phyloP scores from a whole-genome alignment of 2,329 filamentous ascomycete species.

The Pseudogymnoascus sp. region DNA sequence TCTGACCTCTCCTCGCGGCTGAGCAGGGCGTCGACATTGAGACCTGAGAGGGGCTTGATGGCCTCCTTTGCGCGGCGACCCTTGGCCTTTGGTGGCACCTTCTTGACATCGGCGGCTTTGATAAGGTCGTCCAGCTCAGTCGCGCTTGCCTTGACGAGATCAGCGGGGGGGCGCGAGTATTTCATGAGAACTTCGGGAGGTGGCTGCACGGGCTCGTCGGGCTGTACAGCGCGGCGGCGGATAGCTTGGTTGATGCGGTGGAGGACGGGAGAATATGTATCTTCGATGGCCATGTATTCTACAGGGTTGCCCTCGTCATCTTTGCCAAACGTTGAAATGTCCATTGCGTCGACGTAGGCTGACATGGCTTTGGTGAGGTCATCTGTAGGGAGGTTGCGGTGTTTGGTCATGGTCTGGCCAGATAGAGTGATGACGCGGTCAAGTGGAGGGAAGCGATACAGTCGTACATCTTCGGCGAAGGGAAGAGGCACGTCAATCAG shows the following conservation, averaged over 20 bases:
- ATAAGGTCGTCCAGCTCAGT: slow-evolving; percentile 57
- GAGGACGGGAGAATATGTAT: slow-evolving; percentile 76
- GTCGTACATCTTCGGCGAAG: slow-evolving; percentile 84
- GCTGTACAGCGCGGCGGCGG: slow-evolving; percentile 70
- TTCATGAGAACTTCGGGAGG: slow-evolving; percentile 58
- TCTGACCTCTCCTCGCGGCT: slow-evolving; percentile 44
- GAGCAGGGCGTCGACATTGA: slow-evolving; percentile 80
- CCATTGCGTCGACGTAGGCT: slow-evolving; percentile 89
- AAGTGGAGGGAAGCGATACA: slow-evolving; percentile 85
- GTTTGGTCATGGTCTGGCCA: slow-evolving; percentile 70
- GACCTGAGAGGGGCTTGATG: slow-evolving; percentile 78
- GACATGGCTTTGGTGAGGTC: slow-evolving; percentile 75
- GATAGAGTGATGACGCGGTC: slow-evolving; percentile 83
- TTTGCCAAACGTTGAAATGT: slow-evolving; percentile 61
- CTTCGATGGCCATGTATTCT: slow-evolving; percentile 72
- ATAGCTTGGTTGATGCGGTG: slow-evolving; percentile 85
- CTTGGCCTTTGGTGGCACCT: slow-evolving; percentile 74
- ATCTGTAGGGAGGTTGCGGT: slow-evolving; percentile 72
- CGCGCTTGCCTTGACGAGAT: slow-evolving; percentile 51
- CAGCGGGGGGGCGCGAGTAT: slow-evolving; percentile 64
- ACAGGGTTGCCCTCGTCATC: slow-evolving; percentile 62
- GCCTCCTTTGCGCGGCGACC: slow-evolving; percentile 59
- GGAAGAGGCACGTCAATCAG: slow-evolving; percentile 85
- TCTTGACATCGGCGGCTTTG: slow-evolving; percentile 70
- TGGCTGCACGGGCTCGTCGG: slow-evolving; percentile 54